Conservation (phyloP, 106 monocot genomes). For the Xerophyta viscosa region DNA sequence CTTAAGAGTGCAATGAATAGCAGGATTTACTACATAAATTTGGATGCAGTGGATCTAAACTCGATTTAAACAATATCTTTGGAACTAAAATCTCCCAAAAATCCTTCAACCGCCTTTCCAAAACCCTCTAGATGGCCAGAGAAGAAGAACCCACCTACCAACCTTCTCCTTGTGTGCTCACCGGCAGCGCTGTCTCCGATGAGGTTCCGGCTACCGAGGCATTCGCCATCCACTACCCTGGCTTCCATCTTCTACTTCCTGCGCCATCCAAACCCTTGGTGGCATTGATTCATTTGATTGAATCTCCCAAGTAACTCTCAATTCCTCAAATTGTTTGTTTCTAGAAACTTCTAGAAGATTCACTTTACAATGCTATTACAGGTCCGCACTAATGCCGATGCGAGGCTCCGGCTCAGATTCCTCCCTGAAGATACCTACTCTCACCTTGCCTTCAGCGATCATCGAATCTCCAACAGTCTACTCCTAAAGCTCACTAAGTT, state of each 20-base stretch:
- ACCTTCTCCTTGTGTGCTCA: slow-evolving; percentile 35
- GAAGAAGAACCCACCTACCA: too few species aligned
- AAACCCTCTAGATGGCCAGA: too few species aligned
- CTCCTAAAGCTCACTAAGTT: slow-evolving; percentile 53
- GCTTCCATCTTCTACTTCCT: slow-evolving; percentile 60
- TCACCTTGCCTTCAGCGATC: slow-evolving; percentile 65
- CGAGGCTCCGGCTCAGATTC: slow-evolving; percentile 59
- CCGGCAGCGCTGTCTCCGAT: slow-evolving; percentile 56
- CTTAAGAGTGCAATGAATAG: too few species aligned
- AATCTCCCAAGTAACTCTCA: slow-evolving; percentile 44
- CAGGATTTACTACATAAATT: too few species aligned
- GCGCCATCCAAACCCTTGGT: slow-evolving; percentile 79
- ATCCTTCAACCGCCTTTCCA: too few species aligned
- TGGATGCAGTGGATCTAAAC: too few species aligned
- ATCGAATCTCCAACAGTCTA: slow-evolving; percentile 25
- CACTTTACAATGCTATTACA: slow-evolving; percentile 1
- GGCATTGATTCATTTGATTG: slow-evolving; percentile 49
- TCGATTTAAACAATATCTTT: too few species aligned
- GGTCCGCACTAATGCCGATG: slow-evolving; percentile 28
- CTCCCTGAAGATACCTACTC: slow-evolving; percentile 81
- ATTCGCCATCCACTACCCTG: slow-evolving; percentile 84
- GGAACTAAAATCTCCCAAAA: too few species aligned
- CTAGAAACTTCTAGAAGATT: neutral
- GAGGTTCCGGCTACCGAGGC: slow-evolving; percentile 39
- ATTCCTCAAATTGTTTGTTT: neutral